Percentiles rank a stretch among this genome's conserved stretches.
phyloP scores from a whole-genome alignment of 495 filamentous ascomycete genomes.

The Talaromyces trachyspermus region DNA sequence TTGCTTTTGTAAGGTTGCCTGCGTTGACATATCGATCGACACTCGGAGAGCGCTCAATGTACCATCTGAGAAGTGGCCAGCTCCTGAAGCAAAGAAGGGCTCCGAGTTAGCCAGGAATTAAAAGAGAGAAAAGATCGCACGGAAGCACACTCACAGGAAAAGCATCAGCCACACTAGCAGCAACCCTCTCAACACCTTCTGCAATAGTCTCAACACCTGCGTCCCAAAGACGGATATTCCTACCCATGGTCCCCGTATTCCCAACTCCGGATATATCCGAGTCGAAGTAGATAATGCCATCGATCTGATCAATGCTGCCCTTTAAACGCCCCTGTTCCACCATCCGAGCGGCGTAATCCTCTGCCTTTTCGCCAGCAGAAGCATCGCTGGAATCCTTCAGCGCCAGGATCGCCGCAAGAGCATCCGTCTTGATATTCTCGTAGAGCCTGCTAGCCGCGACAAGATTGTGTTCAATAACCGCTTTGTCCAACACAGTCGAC shows the following conservation, averaged over 20 bases:
- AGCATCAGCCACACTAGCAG: slow-evolving; percentile 36
- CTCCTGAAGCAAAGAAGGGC: no score
- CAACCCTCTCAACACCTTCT: slow-evolving; percentile 83
- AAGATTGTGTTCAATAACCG: slow-evolving; percentile 93
- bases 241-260: slow-evolving; percentile 39
- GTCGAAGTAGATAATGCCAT: slow-evolving; percentile 79
- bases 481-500: slow-evolving; percentile 85
- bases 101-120: not conserved
- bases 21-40: no score
- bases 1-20: no score
- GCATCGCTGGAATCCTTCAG: slow-evolving; percentile 38
- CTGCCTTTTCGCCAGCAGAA: slow-evolving; percentile 67
- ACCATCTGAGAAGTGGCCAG: slow-evolving; percentile 15
- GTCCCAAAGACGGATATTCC: slow-evolving; percentile 80
- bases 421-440: slow-evolving; percentile 76
- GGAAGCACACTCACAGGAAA: slow-evolving; percentile 30
- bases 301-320: slow-evolving; percentile 92
- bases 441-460: slow-evolving; percentile 80
- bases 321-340: slow-evolving; percentile 84
- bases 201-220: slow-evolving; percentile 74
- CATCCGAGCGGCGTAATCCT: slow-evolving; percentile 89
- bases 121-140: not conserved
- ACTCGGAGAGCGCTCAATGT: no score
- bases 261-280: slow-evolving; percentile 54
- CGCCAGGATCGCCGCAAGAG: slow-evolving; percentile 68